Percentiles rank a stretch among this genome's conserved stretches.
These are phyloP conservation scores for Hymenoscyphus occultus DNA, from an alignment of 2,329 filamentous ascomycete species.

Conservation along the genomic window DNA sequence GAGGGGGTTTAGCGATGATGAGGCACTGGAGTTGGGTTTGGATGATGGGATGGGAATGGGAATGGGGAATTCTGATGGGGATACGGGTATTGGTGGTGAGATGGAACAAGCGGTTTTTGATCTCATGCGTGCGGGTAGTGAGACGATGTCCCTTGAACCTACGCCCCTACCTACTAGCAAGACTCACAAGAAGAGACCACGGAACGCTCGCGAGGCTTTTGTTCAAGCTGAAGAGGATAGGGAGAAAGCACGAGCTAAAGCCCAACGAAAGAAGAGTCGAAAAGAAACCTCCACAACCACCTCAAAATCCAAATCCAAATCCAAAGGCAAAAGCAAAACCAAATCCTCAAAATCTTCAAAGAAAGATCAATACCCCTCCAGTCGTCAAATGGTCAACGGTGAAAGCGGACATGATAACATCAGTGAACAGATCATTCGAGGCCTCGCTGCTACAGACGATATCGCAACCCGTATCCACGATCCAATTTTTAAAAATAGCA, in stretches of 20 bases:
- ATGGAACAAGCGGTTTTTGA: too few relatives aligned
- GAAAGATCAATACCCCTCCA: conserved; percentile 8
- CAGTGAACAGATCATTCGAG: conserved; percentile 24
- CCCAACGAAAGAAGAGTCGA: background rate
- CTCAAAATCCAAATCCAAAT: background rate
- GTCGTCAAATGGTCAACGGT: background rate
- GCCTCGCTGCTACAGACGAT: conserved; percentile 24
- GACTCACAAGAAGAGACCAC: background rate
- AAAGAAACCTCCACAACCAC: background rate
- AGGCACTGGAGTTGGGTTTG: background rate
- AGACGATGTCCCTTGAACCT: background rate
- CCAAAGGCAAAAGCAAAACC: background rate
- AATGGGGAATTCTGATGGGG: background rate
- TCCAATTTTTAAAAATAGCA: conserved; percentile 21
- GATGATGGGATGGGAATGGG: too few relatives aligned
- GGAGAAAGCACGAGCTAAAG: background rate
- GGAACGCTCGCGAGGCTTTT: background rate
- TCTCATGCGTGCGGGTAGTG: too few relatives aligned
- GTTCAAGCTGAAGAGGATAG: background rate
- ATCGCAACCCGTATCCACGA: conserved; percentile 27
- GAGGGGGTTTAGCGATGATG: background rate
- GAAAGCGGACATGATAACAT: conserved; percentile 20
- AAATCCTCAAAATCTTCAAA: conserved; percentile 12
- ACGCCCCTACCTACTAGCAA: background rate
- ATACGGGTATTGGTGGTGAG: background rate